Evolutionary conservation across 768 basidiomycete species (phyloP).

Genomic region (Baorangia bicolor): DNA sequence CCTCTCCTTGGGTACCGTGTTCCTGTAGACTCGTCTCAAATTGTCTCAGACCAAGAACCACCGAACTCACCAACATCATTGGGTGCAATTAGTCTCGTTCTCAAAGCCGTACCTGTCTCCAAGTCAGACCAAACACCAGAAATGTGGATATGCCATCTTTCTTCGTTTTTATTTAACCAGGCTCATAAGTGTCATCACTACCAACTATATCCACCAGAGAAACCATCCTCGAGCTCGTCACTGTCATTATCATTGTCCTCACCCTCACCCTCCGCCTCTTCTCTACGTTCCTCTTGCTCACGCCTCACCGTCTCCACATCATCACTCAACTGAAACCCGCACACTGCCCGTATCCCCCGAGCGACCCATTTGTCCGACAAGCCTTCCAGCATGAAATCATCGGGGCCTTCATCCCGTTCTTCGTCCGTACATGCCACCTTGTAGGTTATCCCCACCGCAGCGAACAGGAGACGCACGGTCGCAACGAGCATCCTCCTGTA

Average conservation of each 20-base stretch:
- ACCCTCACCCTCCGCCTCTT: background rate
- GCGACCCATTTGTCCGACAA: constrained; percentile 13
- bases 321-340: constrained; percentile 8
- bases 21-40: too few relatives aligned
- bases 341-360: constrained; percentile 12
- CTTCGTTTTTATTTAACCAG: too few relatives aligned
- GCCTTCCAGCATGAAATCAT: constrained; percentile 5
- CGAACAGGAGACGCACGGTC: constrained; percentile 9
- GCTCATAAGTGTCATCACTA: background rate
- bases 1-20: too few relatives aligned
- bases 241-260: background rate
- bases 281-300: background rate
- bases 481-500: constrained; percentile 5
- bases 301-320: background rate
- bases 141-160: too few relatives aligned
- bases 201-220: background rate
- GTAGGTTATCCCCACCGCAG: constrained; percentile 6
- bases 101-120: too few relatives aligned
- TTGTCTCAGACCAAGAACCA: too few relatives aligned
- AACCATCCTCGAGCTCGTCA: background rate
- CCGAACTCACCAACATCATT: too few relatives aligned
- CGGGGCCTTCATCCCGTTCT: background rate
- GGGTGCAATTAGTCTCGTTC: too few relatives aligned
- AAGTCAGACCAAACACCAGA: too few relatives aligned
- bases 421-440: constrained; percentile 11